Percentiles rank a stretch among this genome's conserved stretches.
These are phyloP conservation scores for Podila horticola DNA, from an alignment of 192 early-diverging fungal species.

Conservation along the genomic window DNA sequence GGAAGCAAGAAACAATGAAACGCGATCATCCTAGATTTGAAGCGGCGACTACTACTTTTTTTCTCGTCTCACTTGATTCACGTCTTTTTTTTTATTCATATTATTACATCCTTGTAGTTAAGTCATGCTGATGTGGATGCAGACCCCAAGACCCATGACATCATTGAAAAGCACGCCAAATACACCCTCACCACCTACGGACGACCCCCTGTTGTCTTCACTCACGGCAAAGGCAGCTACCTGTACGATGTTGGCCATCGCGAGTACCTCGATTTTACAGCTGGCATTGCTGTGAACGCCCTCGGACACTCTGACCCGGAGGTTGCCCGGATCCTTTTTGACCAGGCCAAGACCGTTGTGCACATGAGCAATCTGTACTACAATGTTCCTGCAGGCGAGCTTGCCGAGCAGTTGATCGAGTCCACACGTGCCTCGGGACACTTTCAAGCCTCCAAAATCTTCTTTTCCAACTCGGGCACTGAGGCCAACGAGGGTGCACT, in stretches of 20 bases:
- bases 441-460: slow-evolving; percentile 74
- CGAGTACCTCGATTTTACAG: slow-evolving; percentile 90
- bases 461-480: slow-evolving; percentile 97
- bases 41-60: no score
- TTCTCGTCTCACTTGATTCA: neutral
- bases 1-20: neutral
- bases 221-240: slow-evolving; percentile 83
- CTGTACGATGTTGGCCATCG: slow-evolving; percentile 83
- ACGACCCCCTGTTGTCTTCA: slow-evolving; percentile 77
- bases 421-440: slow-evolving; percentile 60
- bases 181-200: slow-evolving; percentile 78
- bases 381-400: slow-evolving; percentile 84
- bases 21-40: no score
- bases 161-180: slow-evolving; percentile 60
- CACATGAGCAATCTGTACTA: slow-evolving; percentile 95
- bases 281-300: slow-evolving; percentile 95
- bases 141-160: slow-evolving; percentile 50
- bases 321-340: slow-evolving; percentile 74
- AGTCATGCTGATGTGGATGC: slow-evolving; percentile 63
- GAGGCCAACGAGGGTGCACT: slow-evolving; percentile 98
- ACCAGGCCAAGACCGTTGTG: slow-evolving; percentile 86
- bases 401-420: slow-evolving; percentile 81
- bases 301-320: slow-evolving; percentile 89
- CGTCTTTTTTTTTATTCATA: neutral
- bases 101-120: slow-evolving; percentile 23